Percentiles rank a stretch among this genome's conserved stretches.
phyloP scores from a whole-genome alignment of 129 eudicot genomes.

The Arctium minus region DNA sequence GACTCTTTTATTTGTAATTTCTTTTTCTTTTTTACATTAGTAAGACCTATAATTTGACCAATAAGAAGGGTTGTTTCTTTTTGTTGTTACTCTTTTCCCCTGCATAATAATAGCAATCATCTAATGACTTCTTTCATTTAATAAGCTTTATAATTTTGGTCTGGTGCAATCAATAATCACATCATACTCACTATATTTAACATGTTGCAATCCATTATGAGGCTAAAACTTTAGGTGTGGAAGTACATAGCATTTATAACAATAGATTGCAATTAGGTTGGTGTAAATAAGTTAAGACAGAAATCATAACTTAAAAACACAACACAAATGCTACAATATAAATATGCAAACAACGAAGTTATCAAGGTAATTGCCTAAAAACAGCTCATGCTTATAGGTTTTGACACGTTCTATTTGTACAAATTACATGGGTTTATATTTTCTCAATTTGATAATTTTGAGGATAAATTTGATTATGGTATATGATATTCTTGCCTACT shows the following conservation, averaged over 20 bases:
- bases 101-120: neutral
- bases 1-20: neutral
- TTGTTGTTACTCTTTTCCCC: neutral
- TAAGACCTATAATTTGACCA: neutral
- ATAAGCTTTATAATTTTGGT: neutral
- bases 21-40: neutral
- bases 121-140: neutral
- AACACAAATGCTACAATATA: neutral
- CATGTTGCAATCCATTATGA: neutral
- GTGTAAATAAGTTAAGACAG: neutral
- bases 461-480: neutral
- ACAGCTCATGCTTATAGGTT: neutral
- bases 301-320: neutral
- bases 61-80: neutral
- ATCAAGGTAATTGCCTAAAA: neutral
- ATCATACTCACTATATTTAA: neutral
- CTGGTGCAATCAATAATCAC: neutral
- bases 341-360: neutral
- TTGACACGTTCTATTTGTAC: neutral
- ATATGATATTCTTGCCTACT: neutral
- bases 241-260: neutral
- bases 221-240: neutral
- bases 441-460: neutral
- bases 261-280: neutral
- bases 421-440: neutral